Evolutionary conservation across 345 rosid genomes (phyloP), one percentile per base, ranked within the genome.

Genomic region (Erodium maritimum): DNA sequence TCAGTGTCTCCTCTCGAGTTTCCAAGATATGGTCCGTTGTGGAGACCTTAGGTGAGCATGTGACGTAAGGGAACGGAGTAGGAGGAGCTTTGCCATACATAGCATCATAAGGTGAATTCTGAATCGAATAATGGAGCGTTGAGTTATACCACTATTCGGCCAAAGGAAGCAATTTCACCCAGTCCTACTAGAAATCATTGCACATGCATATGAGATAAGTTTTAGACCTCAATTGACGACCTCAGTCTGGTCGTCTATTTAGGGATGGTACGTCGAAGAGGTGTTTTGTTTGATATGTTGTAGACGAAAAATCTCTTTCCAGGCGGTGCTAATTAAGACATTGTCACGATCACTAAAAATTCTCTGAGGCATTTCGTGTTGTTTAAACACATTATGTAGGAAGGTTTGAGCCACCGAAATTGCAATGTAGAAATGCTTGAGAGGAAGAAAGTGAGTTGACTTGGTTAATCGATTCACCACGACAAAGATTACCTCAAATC

Each of bases 111-210:
- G 61, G 61, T 17, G 45, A 24, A 0, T 9, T 34, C 19, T 20
- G 51, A 19, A 19, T 58, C 20, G 52, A 6, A 8, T 0, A 50
- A 18, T 60, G 45, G 14, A 20, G 50, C 1, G 19, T 60, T 12
- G 55, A 34, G 21, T 50, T 60, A 22, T 60, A 60, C 55, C 45
- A 60, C 55, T 21, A 24, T 23, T 60, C 45, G 0, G 45, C 55
- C 1, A 50, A 42, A 11, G 63, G 6, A 2, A 46, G 9, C 34
- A 34, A 60, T 1, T 21, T n/a, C 10, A 5, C 14, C 42, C 55
- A 48, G 1, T 46, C 25, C 0, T 2, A 18, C 0, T 25, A 42
- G 9, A 1, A 9, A 3, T 50, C 63, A 2, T 7, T 5, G 1
- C 8, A 21, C 63, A 60, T 48, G 33, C 54, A 60, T 2, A 34